Evolutionary conservation across 1,139 yeast genomes (phyloP).

Genomic region (Hansenula anomala): DNA sequence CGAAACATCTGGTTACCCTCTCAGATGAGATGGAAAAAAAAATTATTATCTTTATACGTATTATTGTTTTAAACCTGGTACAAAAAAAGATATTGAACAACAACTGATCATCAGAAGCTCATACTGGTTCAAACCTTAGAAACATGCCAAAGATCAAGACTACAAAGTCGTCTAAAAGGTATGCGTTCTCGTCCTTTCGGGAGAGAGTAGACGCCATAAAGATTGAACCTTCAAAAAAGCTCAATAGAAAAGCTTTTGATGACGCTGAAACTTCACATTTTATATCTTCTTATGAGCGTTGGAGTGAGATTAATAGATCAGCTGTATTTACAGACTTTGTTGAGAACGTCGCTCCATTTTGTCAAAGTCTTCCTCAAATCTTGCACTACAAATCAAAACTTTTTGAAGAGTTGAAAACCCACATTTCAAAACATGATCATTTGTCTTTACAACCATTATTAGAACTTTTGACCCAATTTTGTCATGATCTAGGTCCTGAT

Average conservation of each 20-base stretch:
- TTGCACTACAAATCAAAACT: conserved; percentile 65
- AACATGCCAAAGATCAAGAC: conserved; percentile 32
- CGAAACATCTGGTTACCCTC: neutral
- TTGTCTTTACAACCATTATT: conserved; percentile 76
- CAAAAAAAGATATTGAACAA: too few species aligned
- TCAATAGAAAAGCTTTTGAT: conserved; percentile 63
- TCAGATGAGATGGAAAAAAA: conserved; percentile 3
- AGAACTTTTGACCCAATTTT: conserved; percentile 78
- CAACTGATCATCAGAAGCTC: too few species aligned
- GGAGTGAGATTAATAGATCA: conserved; percentile 85
- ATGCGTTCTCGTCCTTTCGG: conserved; percentile 67
- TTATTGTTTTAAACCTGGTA: neutral
- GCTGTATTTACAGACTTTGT: conserved; percentile 64
- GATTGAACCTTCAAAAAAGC: conserved; percentile 74
- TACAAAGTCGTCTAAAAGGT: conserved; percentile 54
- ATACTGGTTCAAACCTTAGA: too few species aligned
- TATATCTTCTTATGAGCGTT: conserved; percentile 71
- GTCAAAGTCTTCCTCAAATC: conserved; percentile 78
- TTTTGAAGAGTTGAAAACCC: conserved; percentile 45
- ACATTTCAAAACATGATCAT: conserved; percentile 54
- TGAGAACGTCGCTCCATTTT: conserved; percentile 44
- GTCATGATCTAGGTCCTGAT: conserved; percentile 92
- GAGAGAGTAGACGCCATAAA: conserved; percentile 81
- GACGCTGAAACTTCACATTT: conserved; percentile 76
- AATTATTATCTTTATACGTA: neutral